Conservation (phyloP, 768 basidiomycete species). For the Dentipellis sp. region DNA sequence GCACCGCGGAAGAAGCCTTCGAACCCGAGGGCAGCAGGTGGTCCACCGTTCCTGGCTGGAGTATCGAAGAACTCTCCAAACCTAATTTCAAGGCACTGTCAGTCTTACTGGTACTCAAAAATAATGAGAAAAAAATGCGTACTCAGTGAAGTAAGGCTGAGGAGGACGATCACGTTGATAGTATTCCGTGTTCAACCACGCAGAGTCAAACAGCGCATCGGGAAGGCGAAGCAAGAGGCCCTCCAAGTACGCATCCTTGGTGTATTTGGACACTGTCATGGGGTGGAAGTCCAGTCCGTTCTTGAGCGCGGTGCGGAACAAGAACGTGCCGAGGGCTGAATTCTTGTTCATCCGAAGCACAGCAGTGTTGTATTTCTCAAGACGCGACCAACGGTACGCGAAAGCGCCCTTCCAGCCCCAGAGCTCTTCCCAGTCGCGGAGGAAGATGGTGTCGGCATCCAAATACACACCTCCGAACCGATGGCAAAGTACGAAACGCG, state of each 20-base stretch:
- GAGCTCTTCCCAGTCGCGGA: constrained; percentile 97
- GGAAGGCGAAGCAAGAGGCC: constrained; percentile 80
- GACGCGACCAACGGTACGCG: constrained; percentile 91
- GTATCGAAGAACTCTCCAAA: constrained; percentile 88
- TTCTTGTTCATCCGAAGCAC: constrained; percentile 90
- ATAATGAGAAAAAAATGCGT: constrained; percentile 15
- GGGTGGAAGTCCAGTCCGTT: constrained; percentile 96
- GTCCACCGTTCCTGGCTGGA: constrained; percentile 61
- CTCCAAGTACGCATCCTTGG: constrained; percentile 82
- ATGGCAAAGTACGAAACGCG: constrained; percentile 93
- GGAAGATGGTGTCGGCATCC: constrained; percentile 91
- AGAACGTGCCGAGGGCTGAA: constrained; percentile 84
- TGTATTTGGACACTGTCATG: constrained; percentile 87
- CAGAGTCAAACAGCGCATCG: constrained; percentile 93
- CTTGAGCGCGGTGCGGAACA: constrained; percentile 90
- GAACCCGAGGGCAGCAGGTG: constrained; percentile 82
- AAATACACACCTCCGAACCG: constrained; percentile 95
- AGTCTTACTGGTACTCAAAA: constrained; percentile 1
- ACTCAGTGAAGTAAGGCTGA: constrained; percentile 91
- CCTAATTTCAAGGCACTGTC: constrained; percentile 28
- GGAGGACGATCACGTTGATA: constrained; percentile 90
- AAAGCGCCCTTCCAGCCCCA: constrained; percentile 98
- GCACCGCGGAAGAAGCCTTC: constrained; percentile 96
- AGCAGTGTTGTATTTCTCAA: constrained; percentile 93
- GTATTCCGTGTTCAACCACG: constrained; percentile 90